Conservation (phyloP, 495 filamentous ascomycete genomes). For the Neurospora sp. region DNA sequence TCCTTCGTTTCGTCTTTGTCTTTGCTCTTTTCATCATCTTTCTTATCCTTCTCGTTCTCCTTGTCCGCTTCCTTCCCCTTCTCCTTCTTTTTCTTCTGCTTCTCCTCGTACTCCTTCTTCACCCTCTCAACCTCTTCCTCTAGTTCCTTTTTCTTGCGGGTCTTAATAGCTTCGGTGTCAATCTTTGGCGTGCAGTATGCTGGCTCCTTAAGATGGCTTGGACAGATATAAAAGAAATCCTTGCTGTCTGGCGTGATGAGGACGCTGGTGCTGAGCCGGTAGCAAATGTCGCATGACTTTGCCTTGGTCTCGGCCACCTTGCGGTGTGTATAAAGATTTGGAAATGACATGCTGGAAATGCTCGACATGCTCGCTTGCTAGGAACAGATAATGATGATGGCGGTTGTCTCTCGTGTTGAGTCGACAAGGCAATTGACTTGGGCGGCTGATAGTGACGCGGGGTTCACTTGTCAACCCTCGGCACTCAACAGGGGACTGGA, state of each 20-base stretch:
- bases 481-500: neutral
- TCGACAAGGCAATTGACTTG: neutral
- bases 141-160: conserved; percentile 56
- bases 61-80: conserved; percentile 33
- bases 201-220: conserved; percentile 71
- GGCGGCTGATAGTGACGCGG: neutral
- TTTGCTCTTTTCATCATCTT: conserved; percentile 45
- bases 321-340: conserved; percentile 79
- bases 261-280: conserved; percentile 77
- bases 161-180: conserved; percentile 63
- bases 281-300: conserved; percentile 84
- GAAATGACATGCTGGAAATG: conserved; percentile 39
- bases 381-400: neutral
- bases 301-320: conserved; percentile 74
- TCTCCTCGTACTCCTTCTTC: conserved; percentile 71
- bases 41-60: conserved; percentile 37
- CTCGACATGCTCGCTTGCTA: neutral
- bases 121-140: conserved; percentile 63
- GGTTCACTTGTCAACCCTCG: neutral
- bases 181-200: conserved; percentile 74
- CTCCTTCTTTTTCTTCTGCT: conserved; percentile 50
- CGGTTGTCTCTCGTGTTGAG: neutral
- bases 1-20: conserved; percentile 37
- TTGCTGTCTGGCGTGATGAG: conserved; percentile 86
- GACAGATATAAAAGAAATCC: conserved; percentile 94